Evolutionary conservation across 495 filamentous ascomycete genomes (phyloP).

Genomic region (Baudoinia panamericana): DNA sequence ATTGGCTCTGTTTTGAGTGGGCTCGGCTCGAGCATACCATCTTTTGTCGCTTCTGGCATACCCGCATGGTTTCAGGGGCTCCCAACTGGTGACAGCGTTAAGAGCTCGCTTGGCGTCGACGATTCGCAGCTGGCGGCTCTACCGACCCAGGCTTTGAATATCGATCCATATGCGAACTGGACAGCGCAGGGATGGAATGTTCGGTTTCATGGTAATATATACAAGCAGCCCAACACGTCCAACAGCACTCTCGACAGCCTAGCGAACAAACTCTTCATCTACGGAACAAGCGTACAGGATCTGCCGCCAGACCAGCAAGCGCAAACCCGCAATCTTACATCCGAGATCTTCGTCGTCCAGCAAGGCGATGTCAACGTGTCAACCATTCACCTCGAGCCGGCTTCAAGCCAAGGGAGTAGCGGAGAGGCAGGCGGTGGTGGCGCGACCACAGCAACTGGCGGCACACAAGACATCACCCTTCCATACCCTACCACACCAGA

Average conservation of each 20-base stretch:
- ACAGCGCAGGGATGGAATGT: conserved; percentile 65
- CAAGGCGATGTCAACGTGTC: conserved; percentile 46
- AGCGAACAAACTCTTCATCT: conserved; percentile 57
- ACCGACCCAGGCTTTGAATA: conserved; percentile 59
- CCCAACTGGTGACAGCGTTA: conserved; percentile 46
- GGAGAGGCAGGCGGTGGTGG: conserved; percentile 42
- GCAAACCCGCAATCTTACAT: conserved; percentile 60
- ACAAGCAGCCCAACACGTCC: conserved; percentile 58
- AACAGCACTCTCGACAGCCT: conserved; percentile 48
- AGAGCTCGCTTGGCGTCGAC: conserved; percentile 45
- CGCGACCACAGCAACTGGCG: conserved; percentile 40
- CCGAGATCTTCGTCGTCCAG: conserved; percentile 58
- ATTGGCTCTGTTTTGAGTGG: conserved; percentile 31
- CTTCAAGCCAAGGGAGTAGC: conserved; percentile 34
- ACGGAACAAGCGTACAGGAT: conserved; percentile 40
- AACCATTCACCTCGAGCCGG: conserved; percentile 48
- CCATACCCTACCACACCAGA: conserved; percentile 45
- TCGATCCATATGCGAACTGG: conserved; percentile 70
- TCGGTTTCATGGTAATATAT: conserved; percentile 64
- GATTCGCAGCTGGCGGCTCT: conserved; percentile 42
- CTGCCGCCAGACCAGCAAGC: conserved; percentile 45
- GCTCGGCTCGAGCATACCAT: conserved; percentile 41
- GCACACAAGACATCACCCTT: conserved; percentile 42
- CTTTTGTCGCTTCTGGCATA: conserved; percentile 48
- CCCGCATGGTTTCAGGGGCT: conserved; percentile 56